These are phyloP conservation scores for Polytrichum commune DNA, from an alignment of 225 moss, liverwort and hornwort species.

Conservation along the genomic window DNA sequence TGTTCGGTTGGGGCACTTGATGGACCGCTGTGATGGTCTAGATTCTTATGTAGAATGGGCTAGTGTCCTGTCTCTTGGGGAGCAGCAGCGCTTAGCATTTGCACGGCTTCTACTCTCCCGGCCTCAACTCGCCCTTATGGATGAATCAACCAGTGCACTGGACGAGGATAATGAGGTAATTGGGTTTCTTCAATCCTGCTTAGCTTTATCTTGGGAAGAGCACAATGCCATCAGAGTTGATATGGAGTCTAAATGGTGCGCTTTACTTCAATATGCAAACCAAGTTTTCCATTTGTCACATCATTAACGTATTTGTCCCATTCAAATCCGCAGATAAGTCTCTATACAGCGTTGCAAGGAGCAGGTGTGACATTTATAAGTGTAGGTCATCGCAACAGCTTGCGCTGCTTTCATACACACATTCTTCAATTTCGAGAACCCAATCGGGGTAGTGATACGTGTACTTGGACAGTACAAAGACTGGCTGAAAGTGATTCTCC, in stretches of 20 bases:
- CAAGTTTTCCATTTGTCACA: slow-evolving; percentile 6
- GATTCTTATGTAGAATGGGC: slow-evolving; percentile 97
- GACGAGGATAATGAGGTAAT: slow-evolving; percentile 95
- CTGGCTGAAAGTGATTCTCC: slow-evolving; percentile 39
- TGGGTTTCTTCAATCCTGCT: background rate
- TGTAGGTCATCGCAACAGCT: slow-evolving; percentile 90
- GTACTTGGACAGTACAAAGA: slow-evolving; percentile 62
- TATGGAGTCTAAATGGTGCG: background rate
- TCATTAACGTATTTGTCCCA: slow-evolving; percentile 5
- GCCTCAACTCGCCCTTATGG: slow-evolving; percentile 87
- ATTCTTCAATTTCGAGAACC: slow-evolving; percentile 58
- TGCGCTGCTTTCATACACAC: slow-evolving; percentile 63
- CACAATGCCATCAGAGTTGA: background rate
- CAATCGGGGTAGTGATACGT: slow-evolving; percentile 27
- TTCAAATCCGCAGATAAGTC: slow-evolving; percentile 48
- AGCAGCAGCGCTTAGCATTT: slow-evolving; percentile 96
- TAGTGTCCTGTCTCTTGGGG: slow-evolving; percentile 88
- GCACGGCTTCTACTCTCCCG: slow-evolving; percentile 86
- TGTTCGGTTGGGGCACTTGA: slow-evolving; percentile 81
- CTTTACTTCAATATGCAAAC: background rate
- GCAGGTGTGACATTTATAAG: slow-evolving; percentile 89
- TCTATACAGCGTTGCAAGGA: slow-evolving; percentile 71
- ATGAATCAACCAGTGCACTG: slow-evolving; percentile 94
- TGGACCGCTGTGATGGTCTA: slow-evolving; percentile 92
- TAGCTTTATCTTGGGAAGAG: background rate